These are phyloP conservation scores for Fusarium austroafricanum DNA, from an alignment of 2,329 filamentous ascomycete genomes.

Conservation along the genomic window DNA sequence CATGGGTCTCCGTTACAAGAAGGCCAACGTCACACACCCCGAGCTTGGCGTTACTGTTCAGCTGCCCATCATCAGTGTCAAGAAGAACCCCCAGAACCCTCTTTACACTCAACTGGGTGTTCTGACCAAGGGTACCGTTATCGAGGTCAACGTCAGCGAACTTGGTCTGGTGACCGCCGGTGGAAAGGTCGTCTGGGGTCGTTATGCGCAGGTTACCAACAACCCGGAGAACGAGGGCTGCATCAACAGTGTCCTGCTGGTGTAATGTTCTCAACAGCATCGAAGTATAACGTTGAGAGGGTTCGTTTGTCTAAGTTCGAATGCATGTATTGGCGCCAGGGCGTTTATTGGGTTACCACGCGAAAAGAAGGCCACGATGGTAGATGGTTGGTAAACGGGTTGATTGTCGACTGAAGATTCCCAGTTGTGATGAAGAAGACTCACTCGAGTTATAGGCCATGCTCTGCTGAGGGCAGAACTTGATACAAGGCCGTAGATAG, in stretches of 20 bases:
- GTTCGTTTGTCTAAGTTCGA: slow-evolving; percentile 37
- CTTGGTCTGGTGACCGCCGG: slow-evolving; percentile 89
- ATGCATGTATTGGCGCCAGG: slow-evolving; percentile 47
- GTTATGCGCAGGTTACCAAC: slow-evolving; percentile 71
- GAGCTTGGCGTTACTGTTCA: slow-evolving; percentile 90
- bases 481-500: slow-evolving; percentile 36
- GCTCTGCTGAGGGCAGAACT: slow-evolving; percentile 30
- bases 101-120: slow-evolving; percentile 94
- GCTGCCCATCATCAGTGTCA: slow-evolving; percentile 77
- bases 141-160: slow-evolving; percentile 95
- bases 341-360: slow-evolving; percentile 43
- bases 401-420: slow-evolving; percentile 47
- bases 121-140: slow-evolving; percentile 80
- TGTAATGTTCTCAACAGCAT: slow-evolving; percentile 30
- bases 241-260: slow-evolving; percentile 45
- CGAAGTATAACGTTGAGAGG: slow-evolving; percentile 17
- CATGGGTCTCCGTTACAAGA: slow-evolving; percentile 64
- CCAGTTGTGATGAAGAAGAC: slow-evolving; percentile 46
- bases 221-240: slow-evolving; percentile 60
- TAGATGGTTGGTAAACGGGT: slow-evolving; percentile 40
- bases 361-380: slow-evolving; percentile 36
- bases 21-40: slow-evolving; percentile 72
- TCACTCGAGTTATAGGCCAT: slow-evolving; percentile 41
- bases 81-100: slow-evolving; percentile 81
- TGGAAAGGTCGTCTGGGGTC: slow-evolving; percentile 94